Evolutionary conservation across 2,329 filamentous ascomycete genomes (phyloP), one percentile per base, ranked within the genome.

Genomic region (Aureobasidium pullulans): DNA sequence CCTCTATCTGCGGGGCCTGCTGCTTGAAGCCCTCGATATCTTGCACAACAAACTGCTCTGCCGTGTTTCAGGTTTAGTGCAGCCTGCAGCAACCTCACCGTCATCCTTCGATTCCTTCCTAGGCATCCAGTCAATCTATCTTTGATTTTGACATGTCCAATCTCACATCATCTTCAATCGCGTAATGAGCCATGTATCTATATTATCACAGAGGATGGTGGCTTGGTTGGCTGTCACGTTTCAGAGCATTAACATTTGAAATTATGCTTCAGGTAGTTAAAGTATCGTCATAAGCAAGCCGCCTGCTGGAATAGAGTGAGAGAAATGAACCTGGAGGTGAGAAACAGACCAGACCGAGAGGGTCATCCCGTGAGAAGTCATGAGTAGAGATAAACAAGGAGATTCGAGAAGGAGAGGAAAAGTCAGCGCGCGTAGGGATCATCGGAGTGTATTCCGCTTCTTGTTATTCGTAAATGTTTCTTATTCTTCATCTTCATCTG

Each of bases 401-500:
- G 36, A 42, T 8, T 31, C 36, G 32, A 42, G n/a, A 43, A 54
- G 34, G 16, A 28, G 28, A 43, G 32, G 39, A 43, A 43, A n/a
- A 43, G 28, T 43, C 6, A 11, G 34, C 39, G 39, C 23, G 9
- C 23, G 9, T 32, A 16, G 9, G 42, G 19, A 15, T 23, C 28
- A 6, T 42, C 37, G 39, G 28, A 54, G 23, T 34, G 8, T 40
- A 6, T 23, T 42, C 37, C 42, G 52, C 28, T 46, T 44, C 42
- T 36, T 57, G 16, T 46, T 16, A 57, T 28, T 57, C 54, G 36
- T 57, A 23, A 47, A 48, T 28, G 23, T 42, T 16, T 42, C 9
- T 23, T 32, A 42, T 32, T 32, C n/a, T 37, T 46, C 29, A 60
- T 48, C 13, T 63, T 46, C 29, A 60, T 48, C 13, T 63, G 49